A percentile compares a stretch with the other conserved stretches of the same genome.
Conservation (phyloP, 2,329 filamentous ascomycete genomes). For the Nigrograna mackinnonii region DNA sequence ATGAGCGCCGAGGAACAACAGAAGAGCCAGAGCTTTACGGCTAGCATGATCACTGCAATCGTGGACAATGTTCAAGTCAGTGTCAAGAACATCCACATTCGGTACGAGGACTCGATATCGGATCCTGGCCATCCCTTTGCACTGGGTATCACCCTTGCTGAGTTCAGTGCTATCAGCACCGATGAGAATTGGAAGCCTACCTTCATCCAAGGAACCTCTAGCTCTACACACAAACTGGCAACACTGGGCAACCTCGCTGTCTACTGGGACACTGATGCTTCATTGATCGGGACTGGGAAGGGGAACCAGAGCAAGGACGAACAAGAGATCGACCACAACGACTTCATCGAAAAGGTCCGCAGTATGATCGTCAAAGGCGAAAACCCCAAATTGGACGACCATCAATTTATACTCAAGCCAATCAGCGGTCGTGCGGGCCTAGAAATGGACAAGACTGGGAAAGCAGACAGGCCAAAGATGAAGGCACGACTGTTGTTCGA, state of each 20-base stretch:
- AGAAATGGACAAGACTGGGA: slow-evolving; percentile 91
- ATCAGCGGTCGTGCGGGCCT: slow-evolving; percentile 95
- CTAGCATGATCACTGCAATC: slow-evolving; percentile 92
- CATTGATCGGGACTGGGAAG: slow-evolving; percentile 79
- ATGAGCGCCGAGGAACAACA: slow-evolving; percentile 95
- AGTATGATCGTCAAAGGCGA: slow-evolving; percentile 77
- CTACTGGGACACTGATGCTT: slow-evolving; percentile 97
- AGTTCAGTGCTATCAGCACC: slow-evolving; percentile 96
- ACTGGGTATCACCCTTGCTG: slow-evolving; percentile 86
- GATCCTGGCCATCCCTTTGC: slow-evolving; percentile 95
- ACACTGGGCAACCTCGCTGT: slow-evolving; percentile 86
- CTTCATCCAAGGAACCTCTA: slow-evolving; percentile 86
- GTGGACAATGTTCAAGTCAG: slow-evolving; percentile 98
- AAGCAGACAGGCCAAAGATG: slow-evolving; percentile 76
- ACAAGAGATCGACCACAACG: slow-evolving; percentile 69
- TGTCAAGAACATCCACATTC: slow-evolving; percentile 97
- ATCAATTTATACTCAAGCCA: slow-evolving; percentile 95
- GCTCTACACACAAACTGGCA: slow-evolving; percentile 89
- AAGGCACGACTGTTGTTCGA: slow-evolving; percentile 93
- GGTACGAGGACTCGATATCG: slow-evolving; percentile 97
- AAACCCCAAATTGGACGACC: slow-evolving; percentile 58
- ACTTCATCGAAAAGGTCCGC: slow-evolving; percentile 77
- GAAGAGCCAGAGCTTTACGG: slow-evolving; percentile 96
- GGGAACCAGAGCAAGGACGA: slow-evolving; percentile 65
- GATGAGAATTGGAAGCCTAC: slow-evolving; percentile 94